Percentiles rank a stretch among this genome's conserved stretches.
These are phyloP conservation scores for Cinnamomum micranthum DNA, from an alignment of 164 flowering plant species.

Conservation along the genomic window DNA sequence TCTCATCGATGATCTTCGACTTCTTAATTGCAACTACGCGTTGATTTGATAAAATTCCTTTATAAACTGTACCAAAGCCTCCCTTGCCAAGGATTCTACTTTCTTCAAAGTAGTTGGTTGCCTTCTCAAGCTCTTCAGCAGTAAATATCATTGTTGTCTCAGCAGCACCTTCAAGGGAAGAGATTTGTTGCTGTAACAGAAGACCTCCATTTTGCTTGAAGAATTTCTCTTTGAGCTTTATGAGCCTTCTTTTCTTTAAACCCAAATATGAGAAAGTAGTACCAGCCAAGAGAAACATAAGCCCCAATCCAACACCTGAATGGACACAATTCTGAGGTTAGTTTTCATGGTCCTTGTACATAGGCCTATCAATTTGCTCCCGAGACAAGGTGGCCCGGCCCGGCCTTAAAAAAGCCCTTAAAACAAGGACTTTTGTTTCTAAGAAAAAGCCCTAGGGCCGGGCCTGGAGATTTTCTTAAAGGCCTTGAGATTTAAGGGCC, in stretches of 20 bases:
- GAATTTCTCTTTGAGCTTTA: constrained; percentile 1
- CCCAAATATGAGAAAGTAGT: background rate
- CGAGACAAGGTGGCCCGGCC: too few relatives aligned
- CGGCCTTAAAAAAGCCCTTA: too few relatives aligned
- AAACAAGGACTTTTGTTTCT: too few relatives aligned
- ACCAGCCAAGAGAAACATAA: background rate
- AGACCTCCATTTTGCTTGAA: constrained; percentile 5
- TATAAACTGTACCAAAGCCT: constrained; percentile 12
- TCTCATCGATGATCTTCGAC: constrained; percentile 4
- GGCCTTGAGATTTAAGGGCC: too few relatives aligned
- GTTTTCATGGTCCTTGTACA: too few relatives aligned
- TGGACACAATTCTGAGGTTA: background rate
- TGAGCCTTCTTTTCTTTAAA: constrained; percentile 4
- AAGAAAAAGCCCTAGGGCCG: too few relatives aligned
- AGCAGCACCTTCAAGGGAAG: background rate
- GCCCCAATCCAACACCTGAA: background rate
- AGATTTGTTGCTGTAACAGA: background rate
- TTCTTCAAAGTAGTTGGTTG: constrained; percentile 14
- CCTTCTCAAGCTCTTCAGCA: constrained; percentile 10
- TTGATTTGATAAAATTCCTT: constrained; percentile 11
- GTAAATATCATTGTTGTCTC: constrained; percentile 6
- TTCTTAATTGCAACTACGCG: constrained; percentile 16
- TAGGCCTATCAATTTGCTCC: too few relatives aligned
- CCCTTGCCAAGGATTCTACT: constrained; percentile 12
- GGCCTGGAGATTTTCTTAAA: too few relatives aligned